Evolutionary conservation across 108 stramenopile genomes (phyloP), one percentile per base, ranked within the genome.

Genomic region (Nannochloropsis oceanica): DNA sequence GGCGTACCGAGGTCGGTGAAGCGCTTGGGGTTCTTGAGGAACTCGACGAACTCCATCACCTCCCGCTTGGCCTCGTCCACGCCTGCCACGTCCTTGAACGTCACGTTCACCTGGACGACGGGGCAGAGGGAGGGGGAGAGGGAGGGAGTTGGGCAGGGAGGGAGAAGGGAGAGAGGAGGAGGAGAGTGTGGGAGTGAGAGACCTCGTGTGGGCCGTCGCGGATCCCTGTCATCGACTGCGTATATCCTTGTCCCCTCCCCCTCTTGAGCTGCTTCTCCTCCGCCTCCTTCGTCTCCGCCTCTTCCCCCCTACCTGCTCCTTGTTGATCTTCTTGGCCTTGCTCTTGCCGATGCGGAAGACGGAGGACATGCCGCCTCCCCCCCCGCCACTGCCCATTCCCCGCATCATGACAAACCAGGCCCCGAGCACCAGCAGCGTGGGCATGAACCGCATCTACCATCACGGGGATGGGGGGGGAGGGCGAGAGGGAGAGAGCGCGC

Each of bases 41-140:
- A 99, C 82, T 97, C 95, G 0, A 99, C 99, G 89, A 99, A 97
- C 89, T 99, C 99, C 96, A 97, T 97, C 82, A 99, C 93, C 92
- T 99, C 99, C 88, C 89, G 90, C 93, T 99, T 99, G 42, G 99
- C 97, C 93, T 96, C 95, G 82, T 97, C 92, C 89, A 95, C 95
- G n/a, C 99, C 99, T 11, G 99, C 99, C n/a, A 99, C 99, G 91
- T 97, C 96, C 86, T 92, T 92, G 89, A 97, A 99, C 24, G 92
- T 94, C 12, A 96, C 92, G 44, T 85, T 92, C 42, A 97, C 95
- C 46, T 50, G 46, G 18, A 13, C 14, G 14, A 50, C 13, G 46
- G 46, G 18, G 46, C 14, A 18, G 18, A 50, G 46, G 46, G 46
- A 50, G 46, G 46, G 18, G 46, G 46, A 18, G 18, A 18, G 46